Evolutionary conservation across 805 yeast genomes (phyloP).

Genomic region (Isabelozyma rhagii): DNA sequence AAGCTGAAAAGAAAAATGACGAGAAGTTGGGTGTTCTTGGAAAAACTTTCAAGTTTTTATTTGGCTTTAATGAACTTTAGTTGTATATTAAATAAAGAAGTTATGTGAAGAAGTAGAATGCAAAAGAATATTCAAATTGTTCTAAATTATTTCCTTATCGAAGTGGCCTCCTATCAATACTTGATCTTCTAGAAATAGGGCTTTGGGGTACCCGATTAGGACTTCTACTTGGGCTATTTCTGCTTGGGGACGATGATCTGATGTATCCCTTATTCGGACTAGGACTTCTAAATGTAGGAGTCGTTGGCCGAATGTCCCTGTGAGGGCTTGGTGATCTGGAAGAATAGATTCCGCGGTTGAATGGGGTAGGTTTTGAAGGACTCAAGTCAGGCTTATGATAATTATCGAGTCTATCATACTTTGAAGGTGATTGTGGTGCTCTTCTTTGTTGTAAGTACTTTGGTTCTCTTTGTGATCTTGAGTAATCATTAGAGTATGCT

Average conservation of each 20-base stretch:
- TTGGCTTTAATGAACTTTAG: constrained; percentile 44
- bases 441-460: background rate
- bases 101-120: background rate
- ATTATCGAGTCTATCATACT: background rate
- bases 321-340: constrained; percentile 1
- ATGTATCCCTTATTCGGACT: background rate
- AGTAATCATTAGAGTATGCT: constrained; percentile 1
- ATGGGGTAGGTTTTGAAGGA: background rate
- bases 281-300: background rate
- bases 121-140: background rate
- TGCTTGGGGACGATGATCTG: background rate
- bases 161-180: background rate
- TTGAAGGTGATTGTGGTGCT: background rate
- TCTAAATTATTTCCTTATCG: background rate
- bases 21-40: constrained; percentile 34
- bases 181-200: background rate
- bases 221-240: background rate
- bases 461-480: constrained; percentile 1
- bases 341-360: background rate
- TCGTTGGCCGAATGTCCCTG: background rate
- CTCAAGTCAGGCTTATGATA: background rate
- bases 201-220: background rate
- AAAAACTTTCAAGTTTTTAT: constrained; percentile 30
- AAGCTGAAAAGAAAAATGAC: constrained; percentile 15
- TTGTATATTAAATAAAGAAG: background rate